A percentile compares a stretch with the other conserved stretches of the same genome.
phyloP scores from a whole-genome alignment of 306 rosid genomes.

The Cicer judaicum region DNA sequence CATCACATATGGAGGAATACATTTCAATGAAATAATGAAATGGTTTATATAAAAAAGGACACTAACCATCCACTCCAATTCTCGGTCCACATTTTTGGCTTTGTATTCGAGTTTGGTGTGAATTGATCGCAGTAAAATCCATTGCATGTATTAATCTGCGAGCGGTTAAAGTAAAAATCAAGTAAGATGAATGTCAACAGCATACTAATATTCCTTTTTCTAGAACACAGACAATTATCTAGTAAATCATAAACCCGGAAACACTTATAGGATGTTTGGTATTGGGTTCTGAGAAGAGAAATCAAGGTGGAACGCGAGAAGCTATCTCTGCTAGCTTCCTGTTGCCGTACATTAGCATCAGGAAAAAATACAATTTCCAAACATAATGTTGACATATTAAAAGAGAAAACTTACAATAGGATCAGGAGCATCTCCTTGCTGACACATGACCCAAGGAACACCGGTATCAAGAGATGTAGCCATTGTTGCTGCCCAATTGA shows the following conservation, averaged over 20 bases:
- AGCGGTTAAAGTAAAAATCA: constrained; percentile 35
- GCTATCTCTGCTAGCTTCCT: no score
- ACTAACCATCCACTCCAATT: constrained; percentile 92
- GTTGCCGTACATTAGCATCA: no score
- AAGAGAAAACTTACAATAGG: constrained; percentile 70
- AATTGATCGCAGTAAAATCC: constrained; percentile 96
- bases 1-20: constrained; percentile 17
- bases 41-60: constrained; percentile 26
- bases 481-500: constrained; percentile 94
- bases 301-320: no score
- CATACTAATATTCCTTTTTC: not conserved
- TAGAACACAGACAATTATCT: constrained; percentile 3
- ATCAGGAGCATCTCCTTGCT: constrained; percentile 93
- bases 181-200: constrained; percentile 35
- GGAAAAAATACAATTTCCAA: no score
- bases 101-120: constrained; percentile 77
- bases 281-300: no score
- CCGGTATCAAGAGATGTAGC: constrained; percentile 92
- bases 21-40: constrained; percentile 33
- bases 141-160: constrained; percentile 94
- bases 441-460: constrained; percentile 99
- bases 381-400: constrained; percentile 3
- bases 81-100: constrained; percentile 98
- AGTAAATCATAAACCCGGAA: constrained; percentile 20
- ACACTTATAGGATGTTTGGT: not conserved